Evolutionary conservation across 768 basidiomycete species (phyloP).

Genomic region (Boletus rubropictus): DNA sequence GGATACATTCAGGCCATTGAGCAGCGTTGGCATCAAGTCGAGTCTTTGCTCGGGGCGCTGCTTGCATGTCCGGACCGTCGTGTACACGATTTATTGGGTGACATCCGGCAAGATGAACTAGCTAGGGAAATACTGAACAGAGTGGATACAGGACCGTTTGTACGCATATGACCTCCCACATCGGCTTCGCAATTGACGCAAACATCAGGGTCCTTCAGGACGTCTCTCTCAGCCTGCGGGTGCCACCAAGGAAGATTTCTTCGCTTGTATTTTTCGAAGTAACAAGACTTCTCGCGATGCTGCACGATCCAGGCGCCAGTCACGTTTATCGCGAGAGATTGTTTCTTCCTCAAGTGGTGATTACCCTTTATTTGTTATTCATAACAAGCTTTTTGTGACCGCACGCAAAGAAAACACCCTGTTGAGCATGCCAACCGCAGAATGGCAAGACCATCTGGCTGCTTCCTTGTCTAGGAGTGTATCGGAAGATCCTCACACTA

Average conservation of each 20-base stretch:
- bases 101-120: conserved; percentile 65
- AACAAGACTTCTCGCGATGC: conserved; percentile 50
- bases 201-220: conserved; percentile 61
- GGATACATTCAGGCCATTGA: conserved; percentile 94
- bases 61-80: conserved; percentile 65
- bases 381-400: conserved; percentile 5
- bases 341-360: conserved; percentile 66
- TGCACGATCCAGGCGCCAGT: conserved; percentile 63
- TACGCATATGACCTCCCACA: conserved; percentile 29
- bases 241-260: conserved; percentile 72
- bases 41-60: conserved; percentile 80
- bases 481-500: conserved; percentile 6
- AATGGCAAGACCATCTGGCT: conserved; percentile 75
- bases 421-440: conserved; percentile 59
- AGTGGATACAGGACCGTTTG: conserved; percentile 79
- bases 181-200: conserved; percentile 3
- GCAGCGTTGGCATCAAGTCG: conserved; percentile 87
- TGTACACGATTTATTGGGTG: conserved; percentile 55
- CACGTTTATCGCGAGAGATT: conserved; percentile 71
- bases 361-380: not conserved
- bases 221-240: conserved; percentile 53
- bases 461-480: conserved; percentile 41
- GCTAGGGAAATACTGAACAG: conserved; percentile 71
- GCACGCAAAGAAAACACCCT: conserved; percentile 45
- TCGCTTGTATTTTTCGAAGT: conserved; percentile 64